Percentiles rank a stretch among this genome's conserved stretches.
Evolutionary conservation across 495 filamentous ascomycete species (phyloP).

Genomic region (Neurospora sublineolata): DNA sequence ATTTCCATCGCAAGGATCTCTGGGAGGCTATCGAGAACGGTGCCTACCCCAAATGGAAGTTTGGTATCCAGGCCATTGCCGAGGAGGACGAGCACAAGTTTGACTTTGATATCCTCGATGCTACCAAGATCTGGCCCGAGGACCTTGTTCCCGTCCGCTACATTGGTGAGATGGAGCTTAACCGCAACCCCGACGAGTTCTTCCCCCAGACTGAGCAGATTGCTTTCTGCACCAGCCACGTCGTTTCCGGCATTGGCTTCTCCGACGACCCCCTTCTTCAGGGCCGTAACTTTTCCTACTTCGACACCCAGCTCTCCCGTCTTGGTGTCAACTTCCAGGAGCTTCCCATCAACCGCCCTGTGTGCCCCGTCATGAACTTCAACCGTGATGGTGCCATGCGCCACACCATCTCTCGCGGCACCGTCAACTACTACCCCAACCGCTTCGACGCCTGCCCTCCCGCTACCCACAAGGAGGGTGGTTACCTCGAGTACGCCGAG

Average conservation of each 20-base stretch:
- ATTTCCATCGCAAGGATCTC: conserved; percentile 81
- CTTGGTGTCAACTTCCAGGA: conserved; percentile 81
- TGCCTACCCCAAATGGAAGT: conserved; percentile 69
- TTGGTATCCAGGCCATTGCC: conserved; percentile 65
- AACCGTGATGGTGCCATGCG: conserved; percentile 63
- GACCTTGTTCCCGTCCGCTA: conserved; percentile 68
- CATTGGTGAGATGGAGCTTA: conserved; percentile 73
- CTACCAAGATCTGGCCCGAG: conserved; percentile 89
- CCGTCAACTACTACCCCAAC: conserved; percentile 86
- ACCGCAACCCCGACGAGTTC: conserved; percentile 76
- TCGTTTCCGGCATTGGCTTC: conserved; percentile 81
- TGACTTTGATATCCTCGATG: conserved; percentile 82
- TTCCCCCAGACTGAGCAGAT: conserved; percentile 77
- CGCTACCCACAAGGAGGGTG: conserved; percentile 45
- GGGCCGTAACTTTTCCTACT: conserved; percentile 79
- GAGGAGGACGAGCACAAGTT: conserved; percentile 67
- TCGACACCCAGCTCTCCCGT: conserved; percentile 74
- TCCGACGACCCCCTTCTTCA: conserved; percentile 76
- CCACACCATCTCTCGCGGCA: conserved; percentile 45
- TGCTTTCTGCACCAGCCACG: conserved; percentile 76
- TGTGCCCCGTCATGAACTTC: conserved; percentile 72
- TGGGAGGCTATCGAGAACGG: conserved; percentile 68
- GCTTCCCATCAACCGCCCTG: conserved; percentile 66
- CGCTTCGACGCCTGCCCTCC: conserved; percentile 55
- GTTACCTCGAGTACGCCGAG: conserved; percentile 56